Conservation (phyloP, 805 yeast species). For the Ogataea salicorniae region DNA sequence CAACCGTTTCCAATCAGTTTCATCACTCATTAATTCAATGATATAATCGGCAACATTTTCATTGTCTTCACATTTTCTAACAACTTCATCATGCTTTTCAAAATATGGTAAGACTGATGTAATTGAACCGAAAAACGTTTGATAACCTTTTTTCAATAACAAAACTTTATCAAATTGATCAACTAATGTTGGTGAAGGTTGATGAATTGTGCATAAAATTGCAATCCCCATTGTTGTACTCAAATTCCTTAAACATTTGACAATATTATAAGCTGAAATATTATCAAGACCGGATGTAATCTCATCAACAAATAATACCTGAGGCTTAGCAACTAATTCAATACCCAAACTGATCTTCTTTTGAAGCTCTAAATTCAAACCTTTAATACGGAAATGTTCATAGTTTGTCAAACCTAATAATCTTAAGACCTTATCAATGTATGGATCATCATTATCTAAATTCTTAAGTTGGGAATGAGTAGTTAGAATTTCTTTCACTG, state of each 20-base stretch:
- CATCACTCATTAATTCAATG: conserved; percentile 41
- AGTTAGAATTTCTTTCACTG: conserved; percentile 45
- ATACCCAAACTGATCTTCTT: conserved; percentile 42
- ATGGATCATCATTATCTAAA: background rate
- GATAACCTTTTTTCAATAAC: conserved; percentile 43
- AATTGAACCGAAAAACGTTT: conserved; percentile 39
- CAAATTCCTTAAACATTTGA: conserved; percentile 38
- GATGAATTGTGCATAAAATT: conserved; percentile 52
- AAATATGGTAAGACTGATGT: conserved; percentile 33
- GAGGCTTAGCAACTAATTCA: conserved; percentile 43
- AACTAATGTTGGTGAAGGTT: conserved; percentile 47
- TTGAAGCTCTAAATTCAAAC: conserved; percentile 38
- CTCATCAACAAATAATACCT: conserved; percentile 44
- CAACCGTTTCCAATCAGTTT: conserved; percentile 29
- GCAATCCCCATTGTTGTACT: conserved; percentile 44
- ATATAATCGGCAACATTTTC: conserved; percentile 43
- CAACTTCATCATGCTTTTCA: conserved; percentile 20
- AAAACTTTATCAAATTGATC: conserved; percentile 43
- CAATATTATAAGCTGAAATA: conserved; percentile 48
- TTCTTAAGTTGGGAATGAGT: conserved; percentile 3
- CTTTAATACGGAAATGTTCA: conserved; percentile 42
- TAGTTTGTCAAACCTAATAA: conserved; percentile 40
- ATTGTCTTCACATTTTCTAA: conserved; percentile 34
- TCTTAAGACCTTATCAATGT: conserved; percentile 35
- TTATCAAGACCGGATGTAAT: conserved; percentile 52